These are phyloP conservation scores for Synchytrium microbalum DNA, from an alignment of 371 early-diverging fungal genomes.

Conservation along the genomic window DNA sequence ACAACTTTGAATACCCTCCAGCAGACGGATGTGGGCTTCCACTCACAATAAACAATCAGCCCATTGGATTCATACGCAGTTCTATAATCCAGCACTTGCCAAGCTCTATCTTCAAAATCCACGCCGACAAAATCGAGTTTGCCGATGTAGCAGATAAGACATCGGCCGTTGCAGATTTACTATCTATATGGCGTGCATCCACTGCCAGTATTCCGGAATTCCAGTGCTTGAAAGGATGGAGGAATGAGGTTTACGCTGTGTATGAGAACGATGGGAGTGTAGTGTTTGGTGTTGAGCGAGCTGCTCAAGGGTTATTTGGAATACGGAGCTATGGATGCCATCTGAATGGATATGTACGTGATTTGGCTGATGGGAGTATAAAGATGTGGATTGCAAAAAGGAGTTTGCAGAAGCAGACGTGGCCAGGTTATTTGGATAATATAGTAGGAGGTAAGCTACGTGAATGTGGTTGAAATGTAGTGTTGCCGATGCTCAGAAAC, in stretches of 20 bases:
- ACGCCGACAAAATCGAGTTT: neutral
- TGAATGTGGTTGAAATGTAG: neutral
- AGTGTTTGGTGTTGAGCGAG: constrained; percentile 70
- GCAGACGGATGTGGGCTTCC: neutral
- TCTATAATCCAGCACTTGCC: constrained; percentile 3
- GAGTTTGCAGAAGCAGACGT: constrained; percentile 65
- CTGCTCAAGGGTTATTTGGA: constrained; percentile 52
- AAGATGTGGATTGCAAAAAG: constrained; percentile 84
- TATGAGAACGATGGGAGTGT: constrained; percentile 38
- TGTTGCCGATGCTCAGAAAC: neutral
- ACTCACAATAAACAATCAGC: neutral
- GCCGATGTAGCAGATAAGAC: no score
- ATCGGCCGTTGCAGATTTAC: neutral
- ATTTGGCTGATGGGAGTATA: constrained; percentile 30
- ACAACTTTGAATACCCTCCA: neutral
- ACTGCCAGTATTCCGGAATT: neutral
- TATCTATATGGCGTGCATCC: neutral
- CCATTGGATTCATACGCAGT: constrained; percentile 6
- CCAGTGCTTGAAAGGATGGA: constrained; percentile 48
- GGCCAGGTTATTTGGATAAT: constrained; percentile 81
- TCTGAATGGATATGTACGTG: constrained; percentile 61
- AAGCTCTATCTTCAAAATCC: neutral
- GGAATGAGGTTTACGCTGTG: constrained; percentile 74
- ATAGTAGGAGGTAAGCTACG: constrained; percentile 40
- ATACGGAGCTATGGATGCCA: constrained; percentile 44